phyloP scores from a whole-genome alignment of 75 land plant genomes.

The Isoetes taiwanensis region DNA sequence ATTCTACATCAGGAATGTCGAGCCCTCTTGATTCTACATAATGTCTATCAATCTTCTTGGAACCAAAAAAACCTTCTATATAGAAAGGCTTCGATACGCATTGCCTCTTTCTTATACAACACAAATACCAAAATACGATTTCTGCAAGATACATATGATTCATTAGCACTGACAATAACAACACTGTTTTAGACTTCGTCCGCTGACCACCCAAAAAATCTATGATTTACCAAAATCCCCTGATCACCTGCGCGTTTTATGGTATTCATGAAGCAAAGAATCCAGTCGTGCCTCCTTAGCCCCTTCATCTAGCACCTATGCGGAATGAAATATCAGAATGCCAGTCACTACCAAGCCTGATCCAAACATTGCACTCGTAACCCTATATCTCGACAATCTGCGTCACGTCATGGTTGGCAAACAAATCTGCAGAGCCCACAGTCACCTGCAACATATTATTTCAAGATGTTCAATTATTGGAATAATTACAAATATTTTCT shows the following conservation, averaged over 20 bases:
- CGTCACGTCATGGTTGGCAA: slow-evolving; percentile 97
- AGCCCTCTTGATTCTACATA: slow-evolving; percentile 94
- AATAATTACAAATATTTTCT: too few relatives aligned
- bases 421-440: slow-evolving; percentile 85
- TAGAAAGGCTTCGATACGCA: slow-evolving; percentile 63
- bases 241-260: slow-evolving; percentile 51
- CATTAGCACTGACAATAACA: too few relatives aligned
- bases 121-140: slow-evolving; percentile 92
- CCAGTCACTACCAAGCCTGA: too few relatives aligned
- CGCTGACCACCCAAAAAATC: too few relatives aligned
- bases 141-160: too few relatives aligned
- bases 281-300: slow-evolving; percentile 42
- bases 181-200: too few relatives aligned
- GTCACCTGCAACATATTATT: slow-evolving; percentile 65
- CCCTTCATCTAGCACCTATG: slow-evolving; percentile 64
- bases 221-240: too few relatives aligned
- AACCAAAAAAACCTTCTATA: slow-evolving; percentile 67
- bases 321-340: too few relatives aligned
- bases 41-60: slow-evolving; percentile 78
- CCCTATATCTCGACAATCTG: slow-evolving; percentile 96
- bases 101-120: slow-evolving; percentile 87
- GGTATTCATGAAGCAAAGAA: slow-evolving; percentile 52
- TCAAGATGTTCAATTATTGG: too few relatives aligned
- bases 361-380: too few relatives aligned
- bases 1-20: slow-evolving; percentile 98